A percentile compares a stretch with the other conserved stretches of the same genome.
These are phyloP conservation scores for Phytophthora pini DNA, from an alignment of 352 stramenopile species.

Conservation along the genomic window DNA sequence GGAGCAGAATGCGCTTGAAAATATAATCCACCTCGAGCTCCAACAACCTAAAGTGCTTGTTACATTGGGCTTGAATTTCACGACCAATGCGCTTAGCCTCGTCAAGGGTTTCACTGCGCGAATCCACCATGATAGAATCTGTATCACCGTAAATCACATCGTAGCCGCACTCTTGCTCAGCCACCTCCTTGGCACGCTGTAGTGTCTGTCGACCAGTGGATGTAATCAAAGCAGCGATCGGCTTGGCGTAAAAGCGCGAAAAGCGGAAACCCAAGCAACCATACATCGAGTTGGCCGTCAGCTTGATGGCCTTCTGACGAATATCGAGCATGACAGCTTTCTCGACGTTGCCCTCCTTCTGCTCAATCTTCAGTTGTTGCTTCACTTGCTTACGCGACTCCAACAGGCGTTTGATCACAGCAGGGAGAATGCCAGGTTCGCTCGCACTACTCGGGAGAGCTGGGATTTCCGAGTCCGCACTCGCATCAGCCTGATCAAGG, in stretches of 20 bases:
- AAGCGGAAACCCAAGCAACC: slow-evolving; percentile 99
- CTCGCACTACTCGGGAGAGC: slow-evolving; percentile 74
- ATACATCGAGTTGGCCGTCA: slow-evolving; percentile 99
- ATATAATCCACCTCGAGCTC: slow-evolving; percentile 99
- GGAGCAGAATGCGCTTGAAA: slow-evolving; percentile 99
- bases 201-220: slow-evolving; percentile 98
- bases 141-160: slow-evolving; percentile 99
- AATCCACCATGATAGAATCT: slow-evolving; percentile 99
- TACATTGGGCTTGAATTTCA: slow-evolving; percentile 98
- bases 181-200: slow-evolving; percentile 97
- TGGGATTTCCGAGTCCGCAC: slow-evolving; percentile 87
- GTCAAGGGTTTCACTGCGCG: slow-evolving; percentile 91
- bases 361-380: slow-evolving; percentile 95
- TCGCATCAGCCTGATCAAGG: slow-evolving; percentile 62
- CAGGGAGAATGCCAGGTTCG: slow-evolving; percentile 94
- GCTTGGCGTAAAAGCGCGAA: slow-evolving; percentile 98
- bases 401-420: slow-evolving; percentile 98
- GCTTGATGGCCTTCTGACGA: slow-evolving; percentile 99
- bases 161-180: slow-evolving; percentile 96
- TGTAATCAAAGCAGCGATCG: slow-evolving; percentile 99
- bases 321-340: slow-evolving; percentile 96
- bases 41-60: slow-evolving; percentile 99
- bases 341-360: slow-evolving; percentile 86
- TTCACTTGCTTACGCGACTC: slow-evolving; percentile 98
- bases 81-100: slow-evolving; percentile 95